A percentile compares a stretch with the other conserved stretches of the same genome.
Conservation (phyloP, 2,329 filamentous ascomycete species). For the Cercospora sesami region DNA sequence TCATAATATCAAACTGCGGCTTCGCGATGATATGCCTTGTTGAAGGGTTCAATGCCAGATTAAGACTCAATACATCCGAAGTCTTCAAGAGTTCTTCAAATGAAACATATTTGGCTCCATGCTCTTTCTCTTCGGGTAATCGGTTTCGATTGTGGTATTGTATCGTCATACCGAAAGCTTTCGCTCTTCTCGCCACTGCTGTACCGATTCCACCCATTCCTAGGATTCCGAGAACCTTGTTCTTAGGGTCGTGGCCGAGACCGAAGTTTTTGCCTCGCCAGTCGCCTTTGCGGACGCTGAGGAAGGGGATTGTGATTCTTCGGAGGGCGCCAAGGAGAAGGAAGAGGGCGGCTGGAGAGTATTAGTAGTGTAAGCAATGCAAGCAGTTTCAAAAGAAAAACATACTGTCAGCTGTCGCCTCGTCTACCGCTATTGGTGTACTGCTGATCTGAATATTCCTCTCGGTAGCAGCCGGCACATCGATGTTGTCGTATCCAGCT, state of each 20-base stretch:
- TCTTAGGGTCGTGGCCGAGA: slow-evolving; percentile 56
- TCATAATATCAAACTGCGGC: slow-evolving; percentile 55
- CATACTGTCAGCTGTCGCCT: slow-evolving; percentile 48
- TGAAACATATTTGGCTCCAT: slow-evolving; percentile 54
- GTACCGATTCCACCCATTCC: slow-evolving; percentile 63
- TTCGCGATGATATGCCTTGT: slow-evolving; percentile 57
- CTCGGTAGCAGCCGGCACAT: slow-evolving; percentile 37
- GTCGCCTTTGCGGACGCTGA: slow-evolving; percentile 48
- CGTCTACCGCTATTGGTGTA: slow-evolving; percentile 52
- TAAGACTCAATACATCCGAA: slow-evolving; percentile 57
- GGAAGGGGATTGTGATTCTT: slow-evolving; percentile 50
- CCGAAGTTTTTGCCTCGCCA: slow-evolving; percentile 49
- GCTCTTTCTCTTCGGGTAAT: slow-evolving; percentile 43
- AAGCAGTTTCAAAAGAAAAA: neutral
- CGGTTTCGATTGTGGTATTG: slow-evolving; percentile 59
- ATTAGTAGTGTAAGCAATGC: neutral
- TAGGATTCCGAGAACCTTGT: slow-evolving; percentile 57
- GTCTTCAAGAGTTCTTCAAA: slow-evolving; percentile 57
- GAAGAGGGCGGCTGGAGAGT: slow-evolving; percentile 46
- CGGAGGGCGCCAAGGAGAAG: slow-evolving; percentile 56
- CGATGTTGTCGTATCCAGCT: slow-evolving; percentile 43
- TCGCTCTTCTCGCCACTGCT: slow-evolving; percentile 51
- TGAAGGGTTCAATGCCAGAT: slow-evolving; percentile 53
- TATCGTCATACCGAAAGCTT: slow-evolving; percentile 58
- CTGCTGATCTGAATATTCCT: slow-evolving; percentile 47